A percentile compares a stretch with the other conserved stretches of the same genome.
phyloP scores from a whole-genome alignment of 2,329 filamentous ascomycete genomes.

The Bipolaris gigantea region DNA sequence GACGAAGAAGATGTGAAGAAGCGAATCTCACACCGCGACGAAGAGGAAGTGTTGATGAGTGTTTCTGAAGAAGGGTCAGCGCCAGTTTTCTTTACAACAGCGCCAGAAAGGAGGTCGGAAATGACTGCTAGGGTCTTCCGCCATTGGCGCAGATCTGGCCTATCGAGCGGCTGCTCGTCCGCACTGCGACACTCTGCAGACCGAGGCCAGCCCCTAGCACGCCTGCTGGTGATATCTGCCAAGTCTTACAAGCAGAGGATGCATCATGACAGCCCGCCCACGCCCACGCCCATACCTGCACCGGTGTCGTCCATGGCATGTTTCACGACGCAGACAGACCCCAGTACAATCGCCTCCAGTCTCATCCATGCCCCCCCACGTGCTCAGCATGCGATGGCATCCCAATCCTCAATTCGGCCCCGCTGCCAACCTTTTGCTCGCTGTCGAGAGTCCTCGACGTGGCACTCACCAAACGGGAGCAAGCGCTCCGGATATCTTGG shows the following conservation, averaged over 20 bases:
- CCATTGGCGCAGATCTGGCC: constrained; percentile 27
- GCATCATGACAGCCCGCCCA: not conserved
- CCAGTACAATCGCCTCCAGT: not conserved
- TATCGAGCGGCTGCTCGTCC: constrained; percentile 23
- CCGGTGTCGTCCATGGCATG: not conserved
- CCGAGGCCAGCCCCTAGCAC: constrained; percentile 22
- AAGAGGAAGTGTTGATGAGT: constrained; percentile 8
- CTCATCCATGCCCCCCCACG: not conserved
- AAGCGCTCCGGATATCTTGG: constrained; percentile 1
- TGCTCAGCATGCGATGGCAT: not conserved
- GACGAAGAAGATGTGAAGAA: constrained; percentile 34
- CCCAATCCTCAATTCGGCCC: not conserved
- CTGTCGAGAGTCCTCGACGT: not conserved
- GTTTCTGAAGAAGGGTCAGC: constrained; percentile 30
- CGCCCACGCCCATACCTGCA: not conserved
- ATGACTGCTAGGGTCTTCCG: constrained; percentile 37
- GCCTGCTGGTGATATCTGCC: constrained; percentile 4
- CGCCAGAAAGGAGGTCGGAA: constrained; percentile 43
- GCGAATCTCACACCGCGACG: constrained; percentile 24
- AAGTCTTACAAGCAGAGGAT: constrained; percentile 9
- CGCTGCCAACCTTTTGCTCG: not conserved
- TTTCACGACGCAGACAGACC: not conserved
- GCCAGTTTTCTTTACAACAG: constrained; percentile 28
- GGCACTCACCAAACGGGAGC: not conserved
- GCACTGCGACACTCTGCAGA: constrained; percentile 23